phyloP scores from a whole-genome alignment of 495 filamentous ascomycete species.

The Podospora didyma region DNA sequence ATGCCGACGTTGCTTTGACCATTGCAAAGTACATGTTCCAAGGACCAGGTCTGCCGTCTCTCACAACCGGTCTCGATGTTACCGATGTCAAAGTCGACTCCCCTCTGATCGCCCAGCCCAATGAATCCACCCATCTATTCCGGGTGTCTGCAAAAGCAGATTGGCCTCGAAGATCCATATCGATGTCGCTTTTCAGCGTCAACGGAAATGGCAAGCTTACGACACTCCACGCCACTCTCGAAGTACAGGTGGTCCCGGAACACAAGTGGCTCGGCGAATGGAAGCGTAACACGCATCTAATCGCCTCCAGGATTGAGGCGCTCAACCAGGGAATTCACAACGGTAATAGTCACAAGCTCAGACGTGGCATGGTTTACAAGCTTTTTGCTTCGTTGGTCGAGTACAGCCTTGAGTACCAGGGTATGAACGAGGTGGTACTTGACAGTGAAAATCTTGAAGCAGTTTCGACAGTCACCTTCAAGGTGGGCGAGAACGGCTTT shows the following conservation, averaged over 20 bases:
- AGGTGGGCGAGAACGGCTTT: conserved; percentile 41
- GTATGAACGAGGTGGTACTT: conserved; percentile 21
- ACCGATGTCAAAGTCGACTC: neutral
- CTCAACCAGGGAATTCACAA: conserved; percentile 30
- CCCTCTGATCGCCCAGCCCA: neutral
- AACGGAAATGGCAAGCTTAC: conserved; percentile 21
- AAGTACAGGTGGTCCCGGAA: neutral
- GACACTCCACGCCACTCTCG: neutral
- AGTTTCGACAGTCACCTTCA: conserved; percentile 17
- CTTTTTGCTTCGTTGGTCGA: conserved; percentile 58
- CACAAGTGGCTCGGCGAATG: conserved; percentile 32
- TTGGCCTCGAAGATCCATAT: neutral
- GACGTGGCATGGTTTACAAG: conserved; percentile 59
- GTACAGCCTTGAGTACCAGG: conserved; percentile 34
- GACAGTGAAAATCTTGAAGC: conserved; percentile 24
- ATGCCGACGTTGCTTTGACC: conserved; percentile 32
- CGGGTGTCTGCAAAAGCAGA: neutral
- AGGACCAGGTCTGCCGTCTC: neutral
- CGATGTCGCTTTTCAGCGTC: neutral
- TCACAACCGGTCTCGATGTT: neutral
- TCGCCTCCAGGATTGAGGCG: conserved; percentile 34
- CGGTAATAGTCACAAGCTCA: conserved; percentile 43
- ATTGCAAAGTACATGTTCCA: neutral
- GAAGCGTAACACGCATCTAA: conserved; percentile 37
- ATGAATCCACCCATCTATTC: neutral